These are phyloP conservation scores for Glonium stellatum DNA, from an alignment of 495 filamentous ascomycete genomes.

Conservation along the genomic window DNA sequence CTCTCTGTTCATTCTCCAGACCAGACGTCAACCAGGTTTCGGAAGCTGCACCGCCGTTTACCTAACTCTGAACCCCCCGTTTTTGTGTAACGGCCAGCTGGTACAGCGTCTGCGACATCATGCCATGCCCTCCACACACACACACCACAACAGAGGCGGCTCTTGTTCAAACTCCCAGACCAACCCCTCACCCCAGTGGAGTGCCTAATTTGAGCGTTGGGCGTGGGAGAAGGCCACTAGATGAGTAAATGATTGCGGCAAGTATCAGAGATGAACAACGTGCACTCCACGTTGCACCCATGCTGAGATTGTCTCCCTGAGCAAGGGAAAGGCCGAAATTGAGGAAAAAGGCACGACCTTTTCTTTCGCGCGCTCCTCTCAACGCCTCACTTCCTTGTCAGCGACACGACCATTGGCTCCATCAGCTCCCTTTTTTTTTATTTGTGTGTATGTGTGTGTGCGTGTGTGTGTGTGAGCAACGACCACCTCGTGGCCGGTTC, in stretches of 20 bases:
- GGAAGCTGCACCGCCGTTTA: constrained; percentile 24
- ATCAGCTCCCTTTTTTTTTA: background rate
- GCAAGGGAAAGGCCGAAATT: background rate
- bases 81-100: constrained; percentile 17
- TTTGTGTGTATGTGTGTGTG: too few species aligned
- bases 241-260: constrained; percentile 19
- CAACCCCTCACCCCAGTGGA: background rate
- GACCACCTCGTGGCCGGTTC: background rate
- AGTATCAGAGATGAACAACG: constrained; percentile 22
- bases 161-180: background rate
- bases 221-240: background rate
- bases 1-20: background rate
- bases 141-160: background rate
- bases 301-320: constrained; percentile 7
- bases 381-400: background rate
- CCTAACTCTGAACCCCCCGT: constrained; percentile 14
- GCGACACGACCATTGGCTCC: background rate
- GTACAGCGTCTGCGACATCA: constrained; percentile 2
- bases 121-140: background rate
- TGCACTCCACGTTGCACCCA: constrained; percentile 29
- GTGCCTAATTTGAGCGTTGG: constrained; percentile 3
- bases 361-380: background rate
- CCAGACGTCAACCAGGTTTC: constrained; percentile 14
- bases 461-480: background rate
- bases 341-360: background rate